These are phyloP conservation scores for Candida coleopterorum DNA, from an alignment of 805 yeast species.

Conservation along the genomic window DNA sequence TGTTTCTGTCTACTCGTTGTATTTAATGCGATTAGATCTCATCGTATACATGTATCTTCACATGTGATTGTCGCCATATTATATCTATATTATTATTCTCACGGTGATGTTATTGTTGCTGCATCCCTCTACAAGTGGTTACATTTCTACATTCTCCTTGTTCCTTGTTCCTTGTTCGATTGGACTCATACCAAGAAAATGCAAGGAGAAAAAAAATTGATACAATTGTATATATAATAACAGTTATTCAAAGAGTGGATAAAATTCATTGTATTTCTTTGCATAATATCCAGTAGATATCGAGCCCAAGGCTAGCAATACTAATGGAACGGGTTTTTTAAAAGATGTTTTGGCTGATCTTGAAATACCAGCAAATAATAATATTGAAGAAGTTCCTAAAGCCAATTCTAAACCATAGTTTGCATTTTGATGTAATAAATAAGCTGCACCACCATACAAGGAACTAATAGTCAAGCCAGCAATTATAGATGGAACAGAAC, in stretches of 20 bases:
- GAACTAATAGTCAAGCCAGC: constrained; percentile 67
- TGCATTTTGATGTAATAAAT: constrained; percentile 64
- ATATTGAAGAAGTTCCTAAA: constrained; percentile 60
- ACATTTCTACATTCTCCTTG: too few relatives aligned
- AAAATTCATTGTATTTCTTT: constrained; percentile 72
- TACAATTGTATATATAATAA: too few relatives aligned
- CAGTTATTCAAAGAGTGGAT: constrained; percentile 23
- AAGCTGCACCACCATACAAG: constrained; percentile 66
- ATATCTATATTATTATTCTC: too few relatives aligned
- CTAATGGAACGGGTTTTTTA: constrained; percentile 72
- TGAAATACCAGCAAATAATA: constrained; percentile 67
- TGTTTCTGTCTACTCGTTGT: too few relatives aligned
- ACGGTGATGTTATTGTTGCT: too few relatives aligned
- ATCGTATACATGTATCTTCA: too few relatives aligned
- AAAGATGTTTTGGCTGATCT: constrained; percentile 59
- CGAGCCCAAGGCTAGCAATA: constrained; percentile 59
- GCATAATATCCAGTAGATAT: constrained; percentile 64
- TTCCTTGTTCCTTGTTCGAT: too few relatives aligned
- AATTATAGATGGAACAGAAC: constrained; percentile 72
- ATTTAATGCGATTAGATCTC: too few relatives aligned
- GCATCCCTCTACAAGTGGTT: too few relatives aligned
- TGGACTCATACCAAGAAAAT: too few relatives aligned
- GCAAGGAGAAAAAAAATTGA: too few relatives aligned
- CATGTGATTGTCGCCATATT: too few relatives aligned
- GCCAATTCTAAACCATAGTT: constrained; percentile 83